Percentiles rank a stretch among this genome's conserved stretches.
phyloP scores from a whole-genome alignment of 805 yeast species.

The Teunomyces gatunensis region DNA sequence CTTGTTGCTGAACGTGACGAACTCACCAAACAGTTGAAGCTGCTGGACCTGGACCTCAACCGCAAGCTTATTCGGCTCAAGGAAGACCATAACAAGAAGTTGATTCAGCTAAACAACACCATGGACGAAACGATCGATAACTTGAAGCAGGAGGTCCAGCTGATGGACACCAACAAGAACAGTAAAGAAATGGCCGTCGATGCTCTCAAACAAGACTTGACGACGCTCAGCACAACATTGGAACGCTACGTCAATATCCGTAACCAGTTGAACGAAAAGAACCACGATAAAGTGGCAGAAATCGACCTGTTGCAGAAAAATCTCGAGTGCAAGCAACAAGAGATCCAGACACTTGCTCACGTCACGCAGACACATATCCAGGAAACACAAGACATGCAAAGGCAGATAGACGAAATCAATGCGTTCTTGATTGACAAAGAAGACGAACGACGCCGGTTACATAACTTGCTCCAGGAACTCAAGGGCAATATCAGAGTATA shows the following conservation, averaged over 20 bases:
- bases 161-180: constrained; percentile 5
- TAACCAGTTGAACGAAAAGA: constrained; percentile 5
- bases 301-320: constrained; percentile 12
- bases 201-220: constrained; percentile 7
- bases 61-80: constrained; percentile 21
- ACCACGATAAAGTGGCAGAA: constrained; percentile 13
- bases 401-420: constrained; percentile 13
- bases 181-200: constrained; percentile 7
- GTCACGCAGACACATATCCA: constrained; percentile 5
- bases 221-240: neutral
- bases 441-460: constrained; percentile 57
- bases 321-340: constrained; percentile 9
- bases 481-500: constrained; percentile 92
- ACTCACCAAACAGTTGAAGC: constrained; percentile 12
- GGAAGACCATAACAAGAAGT: constrained; percentile 22
- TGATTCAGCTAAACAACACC: constrained; percentile 11
- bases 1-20: constrained; percentile 13
- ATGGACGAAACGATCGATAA: constrained; percentile 16
- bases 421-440: constrained; percentile 49
- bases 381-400: constrained; percentile 6
- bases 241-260: constrained; percentile 1
- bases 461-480: constrained; percentile 75
- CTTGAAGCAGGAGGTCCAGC: constrained; percentile 10
- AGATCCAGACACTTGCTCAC: constrained; percentile 8
- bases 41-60: constrained; percentile 16